Evolutionary conservation across 1,284 basidiomycete genomes (phyloP), one percentile per base, ranked within the genome.

Genomic region (Ceratobasidium sp.): DNA sequence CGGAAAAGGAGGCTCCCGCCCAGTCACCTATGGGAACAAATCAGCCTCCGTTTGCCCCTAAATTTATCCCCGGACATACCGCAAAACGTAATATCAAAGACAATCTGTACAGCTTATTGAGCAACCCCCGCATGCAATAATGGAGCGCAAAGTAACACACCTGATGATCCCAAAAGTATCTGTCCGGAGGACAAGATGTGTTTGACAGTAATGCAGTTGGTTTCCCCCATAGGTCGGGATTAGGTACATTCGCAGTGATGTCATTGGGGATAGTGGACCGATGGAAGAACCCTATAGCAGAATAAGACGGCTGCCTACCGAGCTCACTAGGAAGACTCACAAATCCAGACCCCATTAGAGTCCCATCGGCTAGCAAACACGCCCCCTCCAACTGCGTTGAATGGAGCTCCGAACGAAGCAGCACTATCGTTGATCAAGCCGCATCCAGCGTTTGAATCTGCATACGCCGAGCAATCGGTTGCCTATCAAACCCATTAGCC

Each of bases 331-430:
- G 19, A 67, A 17, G n/a, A 85, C 89, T 80, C 74, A 92, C 91
- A 93, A 72, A 93, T 85, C 24, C 88, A 87, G 75, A 93, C 92
- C 0, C 90, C 90, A 60, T 86, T 87, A 75, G 90, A 87, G 78
- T 92, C 91, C 91, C 91, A 94, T 77, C 90, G 90, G 89, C 93
- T 93, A 0, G 89, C 92, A 78, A 90, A 91, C 0, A 92, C 88
- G 19, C 92, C 93, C n/a, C 93, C 92, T 9, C 90, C 91, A 78
- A 87, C 87, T 0, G 85, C 84, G 78, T 93, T 91, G 80, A 93
- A 93, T 36, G 86, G 86, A 17, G 89, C 87, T 0, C 92, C 92
- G 80, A 92, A 94, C 0, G 91, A 92, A 15, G 89, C 89, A 27
- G 85, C 84, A 78, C 89, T 91, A 86, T 89, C 89, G 79, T 93